Base-by-base conservation (phyloP, 768 basidiomycete genomes). In the Psilocybe azurescens region DNA sequence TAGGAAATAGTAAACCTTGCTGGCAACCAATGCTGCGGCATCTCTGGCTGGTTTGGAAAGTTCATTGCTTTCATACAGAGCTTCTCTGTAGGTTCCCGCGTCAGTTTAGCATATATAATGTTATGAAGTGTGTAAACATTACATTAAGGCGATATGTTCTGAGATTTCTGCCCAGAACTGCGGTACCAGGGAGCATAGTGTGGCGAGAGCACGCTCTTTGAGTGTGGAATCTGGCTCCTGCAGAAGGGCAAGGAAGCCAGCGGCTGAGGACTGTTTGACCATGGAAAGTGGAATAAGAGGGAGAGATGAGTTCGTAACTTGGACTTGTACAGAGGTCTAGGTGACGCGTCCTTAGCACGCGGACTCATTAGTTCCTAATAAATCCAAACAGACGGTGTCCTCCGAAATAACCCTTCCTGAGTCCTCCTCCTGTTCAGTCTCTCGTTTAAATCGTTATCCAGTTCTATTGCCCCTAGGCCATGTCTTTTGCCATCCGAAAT, bases 111-210 rank as follows among this genome's bases (percentile, higher is more conserved):
- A 18, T 39, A 50, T 59, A 61, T 39, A 18, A 56, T 57, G 29
- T 53, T 58, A 49, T 39, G 62, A 61, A 61, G 65, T 39, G 56
- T 54, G n/a, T 58, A 61, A 53, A 5, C 80, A 93, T 69, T 74
- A 94, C 96, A 99, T 95, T 61, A 88, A 79, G 36, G 91, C 86
- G 69, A 98, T 90, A 73, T 93, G 88, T 76, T 99, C 97, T 68
- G 94, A 95, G 70, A 99, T 97, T 82, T 99, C 97, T 51, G 97
- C 91, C 97, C 97, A 99, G 77, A 98, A 99, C 69, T 93, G 90
- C 41, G 95, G 88, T 6, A 99, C 94, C 49, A 98, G 85, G 14
- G 86, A 79, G 70, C 88, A 91, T 56, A 99, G 83, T 49, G 89
- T 84, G 53, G 86, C 86, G 68, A 99, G 87, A 24, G 97, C 97